These are phyloP conservation scores for Ceratocystis albifundus DNA, from an alignment of 2,329 filamentous ascomycete genomes.

Conservation along the genomic window DNA sequence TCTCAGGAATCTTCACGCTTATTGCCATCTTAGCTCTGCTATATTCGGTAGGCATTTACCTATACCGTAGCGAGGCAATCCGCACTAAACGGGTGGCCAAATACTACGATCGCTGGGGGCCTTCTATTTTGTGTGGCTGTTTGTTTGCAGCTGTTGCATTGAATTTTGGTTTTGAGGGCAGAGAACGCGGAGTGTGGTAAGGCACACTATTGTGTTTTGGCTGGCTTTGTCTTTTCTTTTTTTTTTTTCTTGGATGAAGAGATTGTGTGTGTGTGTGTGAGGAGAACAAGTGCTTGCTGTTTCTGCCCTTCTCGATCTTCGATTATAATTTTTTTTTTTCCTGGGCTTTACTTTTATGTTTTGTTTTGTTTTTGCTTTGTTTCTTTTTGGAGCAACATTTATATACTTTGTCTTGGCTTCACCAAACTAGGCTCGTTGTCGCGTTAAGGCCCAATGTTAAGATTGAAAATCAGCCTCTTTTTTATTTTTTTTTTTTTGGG, in stretches of 20 bases:
- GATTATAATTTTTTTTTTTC: too few species aligned
- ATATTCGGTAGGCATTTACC: constrained; percentile 74
- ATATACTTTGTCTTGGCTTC: not conserved
- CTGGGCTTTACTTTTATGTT: too few species aligned
- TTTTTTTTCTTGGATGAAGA: too few species aligned
- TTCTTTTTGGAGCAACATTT: not conserved
- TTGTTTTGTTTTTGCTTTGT: too few species aligned
- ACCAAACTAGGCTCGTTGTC: not conserved
- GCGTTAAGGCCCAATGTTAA: too few species aligned
- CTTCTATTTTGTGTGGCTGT: constrained; percentile 60
- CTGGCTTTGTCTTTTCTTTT: not conserved
- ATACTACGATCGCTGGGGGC: constrained; percentile 85
- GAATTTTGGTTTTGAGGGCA: constrained; percentile 72
- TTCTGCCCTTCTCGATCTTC: too few species aligned
- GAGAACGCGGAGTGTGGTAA: constrained; percentile 46
- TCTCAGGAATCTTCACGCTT: constrained; percentile 68
- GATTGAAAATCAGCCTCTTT: not conserved
- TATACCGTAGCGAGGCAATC: constrained; percentile 81
- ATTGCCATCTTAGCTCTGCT: constrained; percentile 66
- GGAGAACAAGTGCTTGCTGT: too few species aligned
- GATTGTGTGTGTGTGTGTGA: too few species aligned
- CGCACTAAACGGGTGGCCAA: constrained; percentile 69
- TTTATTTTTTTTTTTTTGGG: too few species aligned
- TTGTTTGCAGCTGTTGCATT: constrained; percentile 62
- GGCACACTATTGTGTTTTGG: not conserved